These are phyloP conservation scores for Prunus dulcis DNA, from an alignment of 306 rosid species.

Conservation along the genomic window DNA sequence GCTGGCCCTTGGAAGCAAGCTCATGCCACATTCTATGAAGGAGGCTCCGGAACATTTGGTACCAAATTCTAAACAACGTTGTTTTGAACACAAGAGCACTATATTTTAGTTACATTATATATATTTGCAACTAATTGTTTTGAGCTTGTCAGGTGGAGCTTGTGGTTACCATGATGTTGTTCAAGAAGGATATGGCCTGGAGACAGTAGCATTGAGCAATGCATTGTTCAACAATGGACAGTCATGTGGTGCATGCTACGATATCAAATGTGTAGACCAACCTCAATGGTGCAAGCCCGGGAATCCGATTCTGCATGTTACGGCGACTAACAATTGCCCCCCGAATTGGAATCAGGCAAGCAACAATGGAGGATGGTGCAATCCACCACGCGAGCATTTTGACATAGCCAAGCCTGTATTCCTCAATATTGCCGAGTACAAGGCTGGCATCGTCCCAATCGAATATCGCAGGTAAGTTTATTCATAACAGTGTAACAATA, in stretches of 20 bases:
- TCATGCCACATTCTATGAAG: slow-evolving; percentile 72
- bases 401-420: slow-evolving; percentile 70
- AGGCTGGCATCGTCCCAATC: rapidly evolving
- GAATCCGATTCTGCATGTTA: slow-evolving; percentile 41
- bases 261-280: slow-evolving; percentile 49
- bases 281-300: slow-evolving; percentile 54
- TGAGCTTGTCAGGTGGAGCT: slow-evolving; percentile 52
- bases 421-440: slow-evolving; percentile 36
- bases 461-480: no score
- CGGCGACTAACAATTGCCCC: slow-evolving; percentile 73
- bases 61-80: neutral
- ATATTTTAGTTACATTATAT: no score
- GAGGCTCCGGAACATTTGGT: slow-evolving; percentile 51
- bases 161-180: slow-evolving; percentile 79
- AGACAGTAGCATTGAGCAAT: slow-evolving; percentile 63
- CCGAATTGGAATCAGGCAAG: slow-evolving; percentile 34
- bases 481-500: no score
- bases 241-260: slow-evolving; percentile 71
- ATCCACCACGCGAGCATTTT: slow-evolving; percentile 69
- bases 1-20: slow-evolving; percentile 61
- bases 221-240: slow-evolving; percentile 56
- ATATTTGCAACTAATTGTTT: neutral
- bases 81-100: no score
- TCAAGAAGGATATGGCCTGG: slow-evolving; percentile 65
- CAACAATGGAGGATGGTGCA: slow-evolving; percentile 86